phyloP scores from a whole-genome alignment of 1,284 basidiomycete species.

The Trichosporon asahii region DNA sequence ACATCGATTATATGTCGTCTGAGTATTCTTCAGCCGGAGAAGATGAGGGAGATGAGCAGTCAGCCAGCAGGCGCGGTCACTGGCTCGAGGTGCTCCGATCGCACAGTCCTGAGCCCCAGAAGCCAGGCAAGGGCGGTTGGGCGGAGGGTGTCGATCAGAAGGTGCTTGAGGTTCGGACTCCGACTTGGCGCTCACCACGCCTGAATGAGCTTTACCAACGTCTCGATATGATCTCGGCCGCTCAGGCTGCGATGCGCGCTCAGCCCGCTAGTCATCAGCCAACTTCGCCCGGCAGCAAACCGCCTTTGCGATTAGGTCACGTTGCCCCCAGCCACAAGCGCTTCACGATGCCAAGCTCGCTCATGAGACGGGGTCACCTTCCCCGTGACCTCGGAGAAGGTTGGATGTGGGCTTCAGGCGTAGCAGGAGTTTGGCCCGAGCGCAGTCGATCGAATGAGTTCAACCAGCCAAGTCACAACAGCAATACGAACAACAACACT shows the following conservation, averaged over 20 bases:
- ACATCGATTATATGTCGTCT: slow-evolving; percentile 51
- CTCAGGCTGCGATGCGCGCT: slow-evolving; percentile 27
- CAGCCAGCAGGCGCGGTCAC: slow-evolving; percentile 12
- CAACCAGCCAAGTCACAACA: background rate
- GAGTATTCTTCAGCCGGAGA: slow-evolving; percentile 50
- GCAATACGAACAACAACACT: background rate
- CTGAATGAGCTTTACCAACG: slow-evolving; percentile 40
- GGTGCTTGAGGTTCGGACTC: slow-evolving; percentile 66
- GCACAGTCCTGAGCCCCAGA: slow-evolving; percentile 5
- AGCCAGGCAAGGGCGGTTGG: slow-evolving; percentile 66
- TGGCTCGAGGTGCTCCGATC: slow-evolving; percentile 17
- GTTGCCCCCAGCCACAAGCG: slow-evolving; percentile 37
- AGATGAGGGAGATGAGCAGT: slow-evolving; percentile 27
- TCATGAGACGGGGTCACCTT: slow-evolving; percentile 28
- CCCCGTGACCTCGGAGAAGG: slow-evolving; percentile 31
- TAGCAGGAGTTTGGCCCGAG: slow-evolving; percentile 23
- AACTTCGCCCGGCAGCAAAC: background rate
- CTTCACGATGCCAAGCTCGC: slow-evolving; percentile 25
- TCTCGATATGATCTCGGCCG: slow-evolving; percentile 34
- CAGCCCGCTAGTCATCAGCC: slow-evolving; percentile 20
- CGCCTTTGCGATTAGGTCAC: slow-evolving; percentile 28
- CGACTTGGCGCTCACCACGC: slow-evolving; percentile 44
- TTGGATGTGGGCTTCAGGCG: slow-evolving; percentile 35
- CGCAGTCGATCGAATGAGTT: background rate
- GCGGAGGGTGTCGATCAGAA: slow-evolving; percentile 57